Evolutionary conservation across 2,329 filamentous ascomycete genomes (phyloP), one percentile per base, ranked within the genome.

Genomic region (Ceratocystis ficicola): DNA sequence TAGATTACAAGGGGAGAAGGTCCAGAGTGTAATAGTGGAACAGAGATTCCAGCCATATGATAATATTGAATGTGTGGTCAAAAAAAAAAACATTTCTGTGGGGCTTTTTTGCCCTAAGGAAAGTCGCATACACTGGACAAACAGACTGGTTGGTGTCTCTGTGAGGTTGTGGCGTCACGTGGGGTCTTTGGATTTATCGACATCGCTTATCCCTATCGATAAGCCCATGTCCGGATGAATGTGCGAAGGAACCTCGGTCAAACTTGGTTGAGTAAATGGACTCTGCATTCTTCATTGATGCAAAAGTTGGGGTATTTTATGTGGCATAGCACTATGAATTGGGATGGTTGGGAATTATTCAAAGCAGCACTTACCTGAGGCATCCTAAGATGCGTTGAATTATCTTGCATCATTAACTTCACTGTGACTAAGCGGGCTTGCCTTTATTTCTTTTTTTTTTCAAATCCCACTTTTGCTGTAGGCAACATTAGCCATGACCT

Each of bases 91-190:
- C 20, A 73, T 73, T 74, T 70, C 75, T 73, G 75, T 77, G 76
- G 76, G 76, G 72, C 72, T 71, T 73, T 73, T 73, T 72, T 70
- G 74, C 76, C 76, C 76, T 78, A 78, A 59, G 75, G 66, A 68
- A 69, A 70, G 66, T 30, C 68, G 30, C 36, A 52, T 46, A 20
- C 50, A 65, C 30, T 63, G 64, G 36, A 68, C 60, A 63, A 46
- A 15, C 41, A 67, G 75, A 75, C 76, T 28, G 63, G 63, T 65
- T 20, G 48, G 55, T 77, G 70, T 72, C 74, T 44, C 63, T 52
- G 66, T 63, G 60, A 59, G 44, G 60, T 66, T 36, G 50, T 64
- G 55, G 63, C 57, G 62, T 67, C 63, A 65, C 63, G 66, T 67
- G 66, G 1, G 17, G 7, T 10, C 2, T 17, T 20, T 61, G 61